Conservation (phyloP, 805 yeast species). For the Sugiyamaella qingdaonensis region DNA sequence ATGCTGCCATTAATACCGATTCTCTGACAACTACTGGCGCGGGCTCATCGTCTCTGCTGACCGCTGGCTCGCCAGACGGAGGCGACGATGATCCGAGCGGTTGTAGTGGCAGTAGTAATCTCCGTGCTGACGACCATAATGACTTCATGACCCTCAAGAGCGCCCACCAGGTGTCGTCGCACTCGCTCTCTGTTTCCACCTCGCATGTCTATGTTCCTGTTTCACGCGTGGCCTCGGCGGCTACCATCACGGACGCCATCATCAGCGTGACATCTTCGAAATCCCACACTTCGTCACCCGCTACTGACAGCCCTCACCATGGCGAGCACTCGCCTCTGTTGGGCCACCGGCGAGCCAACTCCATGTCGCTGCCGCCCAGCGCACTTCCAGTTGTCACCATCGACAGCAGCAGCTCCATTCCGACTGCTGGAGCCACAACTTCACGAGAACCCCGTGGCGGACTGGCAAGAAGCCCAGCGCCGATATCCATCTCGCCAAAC, state of each 20-base stretch:
- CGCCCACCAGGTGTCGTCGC: too few species aligned
- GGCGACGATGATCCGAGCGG: constrained; percentile 25
- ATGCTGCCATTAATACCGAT: constrained; percentile 32
- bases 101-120: constrained; percentile 16
- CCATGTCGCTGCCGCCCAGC: constrained; percentile 8
- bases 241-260: not conserved
- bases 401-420: not conserved
- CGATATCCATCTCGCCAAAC: not conserved
- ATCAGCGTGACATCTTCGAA: not conserved
- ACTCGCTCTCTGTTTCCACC: not conserved
- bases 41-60: constrained; percentile 22
- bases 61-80: constrained; percentile 5
- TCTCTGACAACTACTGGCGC: constrained; percentile 27
- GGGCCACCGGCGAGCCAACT: constrained; percentile 3
- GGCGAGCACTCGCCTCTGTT: not conserved
- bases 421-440: not conserved
- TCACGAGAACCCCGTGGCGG: too few species aligned
- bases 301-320: not conserved
- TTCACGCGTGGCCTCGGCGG: not conserved
- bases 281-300: not conserved
- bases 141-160: not conserved
- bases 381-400: not conserved
- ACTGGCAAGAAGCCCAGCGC: not conserved
- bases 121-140: not conserved
- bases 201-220: not conserved